Evolutionary conservation across 1,284 basidiomycete species (phyloP), one percentile per base, ranked within the genome.

Genomic region (Phellopilus nigrolimitatus): DNA sequence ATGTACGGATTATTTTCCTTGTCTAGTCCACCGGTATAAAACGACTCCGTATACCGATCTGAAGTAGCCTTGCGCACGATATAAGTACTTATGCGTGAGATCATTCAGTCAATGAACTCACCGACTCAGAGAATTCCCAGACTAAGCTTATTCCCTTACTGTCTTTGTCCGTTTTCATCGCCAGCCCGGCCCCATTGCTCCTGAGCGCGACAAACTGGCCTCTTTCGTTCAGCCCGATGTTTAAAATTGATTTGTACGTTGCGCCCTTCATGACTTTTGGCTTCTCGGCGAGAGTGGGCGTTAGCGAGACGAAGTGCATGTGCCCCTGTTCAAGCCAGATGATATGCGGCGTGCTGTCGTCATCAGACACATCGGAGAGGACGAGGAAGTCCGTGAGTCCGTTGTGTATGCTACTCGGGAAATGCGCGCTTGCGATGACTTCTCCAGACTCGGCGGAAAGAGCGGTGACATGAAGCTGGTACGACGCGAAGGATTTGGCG

Each of bases 271-370:
- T 59, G 0, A 66, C 57, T n/a, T 67, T 56, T 10, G 75, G 66
- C 56, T 76, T 79, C 22, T 66, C 70, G 40, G 74, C 71, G 25
- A 88, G 71, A n/a, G 72, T 68, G 0, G 82, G 78, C 0, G 71
- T 71, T 5, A 88, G 71, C 0, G 68, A 61, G 4, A 87, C 66
- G 30, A 76, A 75, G 47, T 71, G 73, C 22, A 88, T 69, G 0
- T 67, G 60, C n/a, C 74, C 75, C 34, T 47, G 45, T 15, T 91
- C 87, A 6, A 86, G 66, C 91, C 91, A 93, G 2, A 79, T 71
- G 3, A 84, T 65, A 10, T 72, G 70, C 15, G 71, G 73, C n/a
- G 61, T 45, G 2, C 55, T 46, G 21, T 61, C 25, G 50, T 64
- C 46, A 17, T 61, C 30, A 25, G 59, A 31, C 30, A 62, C 13